A percentile compares a stretch with the other conserved stretches of the same genome.
phyloP scores from a whole-genome alignment of 1,284 basidiomycete genomes.

The Trichosporon sp. region DNA sequence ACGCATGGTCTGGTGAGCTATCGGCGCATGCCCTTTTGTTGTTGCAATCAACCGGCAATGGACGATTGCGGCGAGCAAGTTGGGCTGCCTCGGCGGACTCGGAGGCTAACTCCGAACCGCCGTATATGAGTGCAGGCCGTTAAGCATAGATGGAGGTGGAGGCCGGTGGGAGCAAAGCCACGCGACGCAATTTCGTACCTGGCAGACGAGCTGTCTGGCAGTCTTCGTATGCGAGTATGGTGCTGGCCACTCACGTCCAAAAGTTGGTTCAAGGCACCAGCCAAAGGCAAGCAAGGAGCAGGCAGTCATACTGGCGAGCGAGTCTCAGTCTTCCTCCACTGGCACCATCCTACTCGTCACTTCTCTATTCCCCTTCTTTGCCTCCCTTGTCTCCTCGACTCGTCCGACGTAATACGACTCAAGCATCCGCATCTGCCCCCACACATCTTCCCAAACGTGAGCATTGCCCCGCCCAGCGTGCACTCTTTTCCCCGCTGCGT shows the following conservation, averaged over 20 bases:
- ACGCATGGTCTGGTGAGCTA: conserved; percentile 26
- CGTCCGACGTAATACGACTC: background rate
- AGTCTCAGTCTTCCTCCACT: conserved; percentile 1
- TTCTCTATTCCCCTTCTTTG: background rate
- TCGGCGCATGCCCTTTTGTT: background rate
- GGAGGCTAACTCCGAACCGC: background rate
- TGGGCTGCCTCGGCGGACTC: background rate
- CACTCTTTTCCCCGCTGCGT: background rate
- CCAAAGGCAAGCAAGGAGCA: background rate
- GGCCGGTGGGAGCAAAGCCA: conserved; percentile 6
- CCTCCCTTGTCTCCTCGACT: background rate
- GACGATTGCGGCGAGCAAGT: background rate
- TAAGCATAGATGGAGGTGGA: background rate
- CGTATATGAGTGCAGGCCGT: background rate
- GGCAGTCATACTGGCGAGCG: background rate
- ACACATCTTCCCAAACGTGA: background rate
- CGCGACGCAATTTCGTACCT: background rate
- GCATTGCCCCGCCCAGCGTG: background rate
- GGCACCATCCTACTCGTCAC: conserved; percentile 4
- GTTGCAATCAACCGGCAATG: background rate
- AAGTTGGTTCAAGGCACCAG: background rate
- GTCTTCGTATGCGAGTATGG: background rate
- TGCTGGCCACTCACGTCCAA: background rate
- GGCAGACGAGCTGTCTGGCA: background rate
- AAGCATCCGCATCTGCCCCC: background rate